Base-by-base conservation (phyloP, 106 monocot genomes). In the Dendrobium huoshanense region DNA sequence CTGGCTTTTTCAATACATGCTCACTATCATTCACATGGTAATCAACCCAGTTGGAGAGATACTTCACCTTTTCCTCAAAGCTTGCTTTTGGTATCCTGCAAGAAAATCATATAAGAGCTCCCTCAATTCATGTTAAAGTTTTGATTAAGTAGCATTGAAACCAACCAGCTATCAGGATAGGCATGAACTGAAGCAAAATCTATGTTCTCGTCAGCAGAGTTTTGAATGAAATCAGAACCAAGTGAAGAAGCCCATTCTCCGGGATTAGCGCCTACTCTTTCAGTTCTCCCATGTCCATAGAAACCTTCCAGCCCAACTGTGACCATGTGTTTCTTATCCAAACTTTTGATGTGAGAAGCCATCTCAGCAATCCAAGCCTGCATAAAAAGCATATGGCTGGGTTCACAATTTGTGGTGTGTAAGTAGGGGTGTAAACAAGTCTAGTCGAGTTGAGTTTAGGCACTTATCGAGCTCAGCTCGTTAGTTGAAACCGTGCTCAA, bases 141-240 rank as follows among this genome's bases (percentile, higher is more conserved):
- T 22, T 61, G 61, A 22, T 22, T 31, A 31, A 78, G 37, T 4
- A 33, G 24, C 68, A 29, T 31, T 16, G 9, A 16, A 15, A 81
- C 80, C 48, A 24, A 94, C 96, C 96, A 97, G 80, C 80, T 92
- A 88, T 97, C 96, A 51, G 96, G 96, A 85, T 97, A 97, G 70
- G 96, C 92, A 89, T 97, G 96, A 41, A 92, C 94, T 41, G 96
- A 92, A 82, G 94, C 92, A 85, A 97, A 97, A 85, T 94, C 96
- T 41, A 97, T 92, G 41, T 88, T 75, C 47, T 86, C 77, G 74
- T 65, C 73, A 0, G 86, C 90, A 54, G 94, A 94, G 67, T 97
- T 97, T 73, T 90, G 86, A 61, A 94, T 86, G 75, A 97, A 97
- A 87, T 97, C 94, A 29, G 96, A 92, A 58, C 96, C 88, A 67